These are phyloP conservation scores for Spizellomyces punctatus DNA, from an alignment of 192 early-diverging fungal genomes.

Conservation along the genomic window DNA sequence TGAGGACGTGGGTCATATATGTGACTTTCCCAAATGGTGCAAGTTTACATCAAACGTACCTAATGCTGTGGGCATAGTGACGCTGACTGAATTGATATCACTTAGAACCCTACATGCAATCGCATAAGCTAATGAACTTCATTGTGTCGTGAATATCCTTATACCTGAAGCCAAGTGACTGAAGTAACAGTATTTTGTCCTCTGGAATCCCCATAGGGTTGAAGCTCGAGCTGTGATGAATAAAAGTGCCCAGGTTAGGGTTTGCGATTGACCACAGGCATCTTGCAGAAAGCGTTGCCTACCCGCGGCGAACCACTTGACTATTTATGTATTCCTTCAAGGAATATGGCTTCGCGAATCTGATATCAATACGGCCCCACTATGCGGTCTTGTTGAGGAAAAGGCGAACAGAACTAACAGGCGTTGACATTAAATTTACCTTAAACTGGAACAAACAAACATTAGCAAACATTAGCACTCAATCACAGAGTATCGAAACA, in stretches of 20 bases:
- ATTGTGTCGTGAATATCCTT: neutral
- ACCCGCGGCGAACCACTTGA: conserved; percentile 60
- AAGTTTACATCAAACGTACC: conserved; percentile 19
- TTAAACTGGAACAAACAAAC: neutral
- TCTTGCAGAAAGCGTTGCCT: conserved; percentile 7
- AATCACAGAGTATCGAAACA: neutral
- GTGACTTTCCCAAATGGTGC: neutral
- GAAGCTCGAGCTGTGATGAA: conserved; percentile 13
- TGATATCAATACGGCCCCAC: conserved; percentile 84
- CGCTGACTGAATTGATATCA: conserved; percentile 69
- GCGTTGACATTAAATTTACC: conserved; percentile 8
- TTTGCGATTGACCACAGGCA: no score
- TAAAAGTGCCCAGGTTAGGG: neutral
- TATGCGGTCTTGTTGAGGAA: conserved; percentile 29
- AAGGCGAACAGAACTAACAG: no score
- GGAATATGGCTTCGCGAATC: conserved; percentile 76
- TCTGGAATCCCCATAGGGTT: conserved; percentile 33
- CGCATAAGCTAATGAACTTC: neutral
- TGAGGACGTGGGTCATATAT: conserved; percentile 7
- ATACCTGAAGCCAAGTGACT: conserved; percentile 72
- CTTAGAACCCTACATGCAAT: conserved; percentile 32
- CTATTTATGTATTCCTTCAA: conserved; percentile 66
- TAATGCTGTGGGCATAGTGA: conserved; percentile 84
- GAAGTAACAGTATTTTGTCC: conserved; percentile 61
- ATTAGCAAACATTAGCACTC: neutral